phyloP scores from a whole-genome alignment of 2,329 filamentous ascomycete genomes.

The Xylariaceae sp. region DNA sequence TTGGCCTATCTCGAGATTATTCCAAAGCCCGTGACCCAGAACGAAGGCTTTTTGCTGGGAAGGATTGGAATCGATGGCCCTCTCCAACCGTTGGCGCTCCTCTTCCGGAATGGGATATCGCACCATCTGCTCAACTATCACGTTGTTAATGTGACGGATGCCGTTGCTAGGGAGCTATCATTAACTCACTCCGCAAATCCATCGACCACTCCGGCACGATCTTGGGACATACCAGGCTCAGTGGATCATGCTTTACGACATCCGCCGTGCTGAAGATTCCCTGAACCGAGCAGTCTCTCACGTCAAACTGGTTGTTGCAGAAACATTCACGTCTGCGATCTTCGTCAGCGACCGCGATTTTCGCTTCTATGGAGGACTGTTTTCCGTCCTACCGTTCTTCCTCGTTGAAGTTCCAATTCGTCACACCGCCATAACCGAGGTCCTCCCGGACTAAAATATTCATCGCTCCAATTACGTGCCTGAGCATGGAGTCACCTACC shows the following conservation, averaged over 20 bases:
- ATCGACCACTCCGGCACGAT: conserved; percentile 36
- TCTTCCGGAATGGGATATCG: conserved; percentile 45
- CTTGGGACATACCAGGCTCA: conserved; percentile 44
- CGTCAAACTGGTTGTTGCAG: conserved; percentile 53
- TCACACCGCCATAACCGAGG: conserved; percentile 52
- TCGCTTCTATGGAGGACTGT: neutral
- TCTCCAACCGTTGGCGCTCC: conserved; percentile 43
- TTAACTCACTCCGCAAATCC: conserved; percentile 32
- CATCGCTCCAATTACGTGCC: conserved; percentile 50
- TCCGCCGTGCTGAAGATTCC: conserved; percentile 51
- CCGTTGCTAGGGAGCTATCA: neutral
- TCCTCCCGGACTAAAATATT: conserved; percentile 50
- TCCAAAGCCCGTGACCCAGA: conserved; percentile 52
- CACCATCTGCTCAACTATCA: conserved; percentile 47
- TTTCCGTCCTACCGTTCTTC: conserved; percentile 41
- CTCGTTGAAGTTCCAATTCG: conserved; percentile 51
- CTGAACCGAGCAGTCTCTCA: conserved; percentile 51
- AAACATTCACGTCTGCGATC: conserved; percentile 45
- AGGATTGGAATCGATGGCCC: conserved; percentile 37
- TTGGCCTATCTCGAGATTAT: conserved; percentile 46
- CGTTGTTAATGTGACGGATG: conserved; percentile 11
- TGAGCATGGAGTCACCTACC: conserved; percentile 52
- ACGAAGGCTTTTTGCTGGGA: conserved; percentile 45
- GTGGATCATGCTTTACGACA: conserved; percentile 45
- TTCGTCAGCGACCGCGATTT: conserved; percentile 4